These are phyloP conservation scores for Naematelia encephala DNA, from an alignment of 768 basidiomycete species.

Conservation along the genomic window DNA sequence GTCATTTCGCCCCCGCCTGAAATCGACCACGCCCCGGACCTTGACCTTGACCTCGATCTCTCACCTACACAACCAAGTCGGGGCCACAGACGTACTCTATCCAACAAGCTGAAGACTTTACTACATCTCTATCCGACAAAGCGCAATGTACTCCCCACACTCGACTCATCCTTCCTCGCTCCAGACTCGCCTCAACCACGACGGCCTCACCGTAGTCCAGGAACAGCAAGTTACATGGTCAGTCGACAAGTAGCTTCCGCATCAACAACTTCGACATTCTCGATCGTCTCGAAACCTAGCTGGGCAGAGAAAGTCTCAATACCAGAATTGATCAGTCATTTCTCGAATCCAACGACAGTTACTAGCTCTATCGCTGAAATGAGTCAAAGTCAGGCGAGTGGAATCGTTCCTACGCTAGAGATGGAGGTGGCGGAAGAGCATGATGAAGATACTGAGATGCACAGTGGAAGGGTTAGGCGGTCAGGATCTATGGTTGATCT, in stretches of 20 bases:
- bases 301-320: background rate
- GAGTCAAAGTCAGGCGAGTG: background rate
- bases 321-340: background rate
- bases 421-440: background rate
- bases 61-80: background rate
- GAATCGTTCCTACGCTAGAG: background rate
- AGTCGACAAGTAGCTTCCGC: constrained; percentile 1
- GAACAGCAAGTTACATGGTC: constrained; percentile 24
- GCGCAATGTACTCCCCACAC: background rate
- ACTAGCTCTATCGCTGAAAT: background rate
- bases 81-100: constrained; percentile 18
- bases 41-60: background rate
- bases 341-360: background rate
- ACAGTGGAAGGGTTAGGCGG: background rate
- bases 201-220: constrained; percentile 25
- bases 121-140: constrained; percentile 7
- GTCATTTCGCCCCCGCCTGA: constrained; percentile 3
- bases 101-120: constrained; percentile 27
- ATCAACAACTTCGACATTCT: background rate
- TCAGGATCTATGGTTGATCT: background rate
- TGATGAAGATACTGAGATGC: background rate
- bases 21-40: background rate
- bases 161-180: background rate
- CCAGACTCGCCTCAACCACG: constrained; percentile 1
- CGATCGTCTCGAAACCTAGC: background rate